Evolutionary conservation across 108 stramenopile genomes (phyloP).

Genomic region (Nitzschia inconspicua): DNA sequence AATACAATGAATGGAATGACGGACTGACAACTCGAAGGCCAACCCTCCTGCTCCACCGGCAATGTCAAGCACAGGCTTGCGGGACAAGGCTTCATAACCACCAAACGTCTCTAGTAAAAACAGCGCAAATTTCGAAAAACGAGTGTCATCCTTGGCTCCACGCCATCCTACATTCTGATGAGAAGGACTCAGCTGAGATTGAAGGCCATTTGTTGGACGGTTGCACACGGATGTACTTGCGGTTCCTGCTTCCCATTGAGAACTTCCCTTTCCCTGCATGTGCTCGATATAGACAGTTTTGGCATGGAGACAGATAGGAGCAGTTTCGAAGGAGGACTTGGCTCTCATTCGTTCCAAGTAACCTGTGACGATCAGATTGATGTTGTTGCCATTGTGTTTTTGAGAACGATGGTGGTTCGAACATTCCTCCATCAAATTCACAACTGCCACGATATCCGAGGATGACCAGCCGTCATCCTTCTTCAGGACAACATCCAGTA

Average conservation of each 20-base stretch:
- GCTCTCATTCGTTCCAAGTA: neutral
- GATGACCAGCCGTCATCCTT: neutral
- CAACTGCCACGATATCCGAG: neutral
- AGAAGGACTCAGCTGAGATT: no score
- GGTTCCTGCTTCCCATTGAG: neutral
- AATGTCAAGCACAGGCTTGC: neutral
- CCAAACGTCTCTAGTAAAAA: constrained; percentile 1
- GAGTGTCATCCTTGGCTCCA: constrained; percentile 5
- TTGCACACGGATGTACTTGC: neutral
- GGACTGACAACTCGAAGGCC: neutral
- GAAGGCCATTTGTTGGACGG: neutral
- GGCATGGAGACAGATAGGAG: neutral
- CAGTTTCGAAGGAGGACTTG: neutral
- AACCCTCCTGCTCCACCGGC: constrained; percentile 5
- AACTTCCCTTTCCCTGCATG: no score
- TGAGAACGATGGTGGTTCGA: no score
- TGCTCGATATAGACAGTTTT: neutral
- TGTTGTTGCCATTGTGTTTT: no score
- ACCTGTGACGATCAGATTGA: neutral
- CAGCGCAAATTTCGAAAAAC: neutral
- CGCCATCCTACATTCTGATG: no score
- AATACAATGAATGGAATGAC: neutral
- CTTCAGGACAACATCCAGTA: constrained; percentile 1
- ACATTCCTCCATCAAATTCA: neutral
- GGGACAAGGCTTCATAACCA: neutral